Evolutionary conservation across 331 rosid genomes (phyloP).

Genomic region (Ulmus americana): DNA sequence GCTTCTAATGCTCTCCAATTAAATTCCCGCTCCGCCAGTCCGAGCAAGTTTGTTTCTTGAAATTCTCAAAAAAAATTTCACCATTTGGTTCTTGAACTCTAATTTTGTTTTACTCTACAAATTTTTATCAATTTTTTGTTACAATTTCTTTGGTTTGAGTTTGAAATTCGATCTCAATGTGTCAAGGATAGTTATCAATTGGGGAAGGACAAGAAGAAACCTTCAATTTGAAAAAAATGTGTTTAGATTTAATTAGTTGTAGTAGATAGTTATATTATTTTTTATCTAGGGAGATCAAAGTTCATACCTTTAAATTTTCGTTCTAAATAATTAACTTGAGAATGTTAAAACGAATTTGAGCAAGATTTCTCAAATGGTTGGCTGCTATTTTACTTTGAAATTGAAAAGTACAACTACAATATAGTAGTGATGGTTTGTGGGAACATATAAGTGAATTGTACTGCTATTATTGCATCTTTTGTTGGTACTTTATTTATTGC

Average conservation of each 20-base stretch:
- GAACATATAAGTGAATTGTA: neutral
- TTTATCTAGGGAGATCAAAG: too few relatives aligned
- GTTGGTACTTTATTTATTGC: neutral
- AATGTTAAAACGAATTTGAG: too few relatives aligned
- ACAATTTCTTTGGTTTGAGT: neutral
- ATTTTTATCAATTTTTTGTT: neutral
- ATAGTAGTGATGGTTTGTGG: neutral
- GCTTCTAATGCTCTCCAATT: conserved; percentile 86
- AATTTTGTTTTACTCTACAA: too few relatives aligned
- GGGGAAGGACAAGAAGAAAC: too few relatives aligned
- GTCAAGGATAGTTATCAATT: too few relatives aligned
- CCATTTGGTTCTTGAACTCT: neutral
- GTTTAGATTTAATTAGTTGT: too few relatives aligned
- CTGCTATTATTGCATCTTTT: neutral
- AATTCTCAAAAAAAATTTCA: neutral
- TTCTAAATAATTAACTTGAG: too few relatives aligned
- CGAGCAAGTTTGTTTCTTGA: conserved; percentile 46
- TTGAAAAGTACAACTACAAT: neutral
- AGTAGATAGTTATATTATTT: too few relatives aligned
- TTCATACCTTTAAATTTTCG: too few relatives aligned
- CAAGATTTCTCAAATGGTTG: neutral
- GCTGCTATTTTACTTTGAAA: neutral
- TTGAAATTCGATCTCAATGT: too few relatives aligned
- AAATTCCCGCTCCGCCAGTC: conserved; percentile 71
- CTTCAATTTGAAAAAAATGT: too few relatives aligned